Evolutionary conservation across 805 yeast genomes (phyloP).

Genomic region (Candida ortonii): DNA sequence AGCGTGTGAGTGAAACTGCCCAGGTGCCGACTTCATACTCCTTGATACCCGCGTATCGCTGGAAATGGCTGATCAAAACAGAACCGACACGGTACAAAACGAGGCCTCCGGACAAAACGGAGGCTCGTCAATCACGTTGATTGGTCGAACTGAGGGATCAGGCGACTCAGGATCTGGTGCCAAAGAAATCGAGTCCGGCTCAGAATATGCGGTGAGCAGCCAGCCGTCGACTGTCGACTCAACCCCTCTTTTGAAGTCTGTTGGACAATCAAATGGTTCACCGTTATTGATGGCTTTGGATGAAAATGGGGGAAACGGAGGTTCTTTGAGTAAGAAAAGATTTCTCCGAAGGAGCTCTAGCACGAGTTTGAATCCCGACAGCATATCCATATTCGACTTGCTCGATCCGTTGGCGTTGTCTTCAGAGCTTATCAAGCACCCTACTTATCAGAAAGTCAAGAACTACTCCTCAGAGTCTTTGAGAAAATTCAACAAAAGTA

Average conservation of each 20-base stretch:
- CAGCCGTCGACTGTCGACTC: constrained; percentile 15
- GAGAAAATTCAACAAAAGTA: constrained; percentile 24
- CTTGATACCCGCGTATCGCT: too few species aligned
- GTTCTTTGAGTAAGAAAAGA: constrained; percentile 1
- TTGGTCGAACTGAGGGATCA: too few species aligned
- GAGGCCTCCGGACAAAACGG: too few species aligned
- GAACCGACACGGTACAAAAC: too few species aligned
- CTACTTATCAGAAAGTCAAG: constrained; percentile 30
- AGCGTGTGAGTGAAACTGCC: too few species aligned
- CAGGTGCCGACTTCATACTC: too few species aligned
- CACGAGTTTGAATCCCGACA: constrained; percentile 25
- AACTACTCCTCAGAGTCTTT: constrained; percentile 24
- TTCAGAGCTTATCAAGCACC: constrained; percentile 23
- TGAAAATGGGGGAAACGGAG: background rate
- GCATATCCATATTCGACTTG: constrained; percentile 29
- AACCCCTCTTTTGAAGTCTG: constrained; percentile 10
- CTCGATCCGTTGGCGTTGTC: constrained; percentile 30
- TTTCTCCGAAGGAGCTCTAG: constrained; percentile 15
- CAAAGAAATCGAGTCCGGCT: constrained; percentile 2
- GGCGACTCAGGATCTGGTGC: background rate
- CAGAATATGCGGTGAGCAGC: constrained; percentile 5
- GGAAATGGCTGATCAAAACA: too few species aligned
- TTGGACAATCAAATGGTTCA: constrained; percentile 7
- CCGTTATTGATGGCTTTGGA: constrained; percentile 17
- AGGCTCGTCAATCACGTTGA: too few species aligned